Percentiles rank a stretch among this genome's conserved stretches.
phyloP scores from a whole-genome alignment of 257 asterid genomes.

The Ballota nigra region DNA sequence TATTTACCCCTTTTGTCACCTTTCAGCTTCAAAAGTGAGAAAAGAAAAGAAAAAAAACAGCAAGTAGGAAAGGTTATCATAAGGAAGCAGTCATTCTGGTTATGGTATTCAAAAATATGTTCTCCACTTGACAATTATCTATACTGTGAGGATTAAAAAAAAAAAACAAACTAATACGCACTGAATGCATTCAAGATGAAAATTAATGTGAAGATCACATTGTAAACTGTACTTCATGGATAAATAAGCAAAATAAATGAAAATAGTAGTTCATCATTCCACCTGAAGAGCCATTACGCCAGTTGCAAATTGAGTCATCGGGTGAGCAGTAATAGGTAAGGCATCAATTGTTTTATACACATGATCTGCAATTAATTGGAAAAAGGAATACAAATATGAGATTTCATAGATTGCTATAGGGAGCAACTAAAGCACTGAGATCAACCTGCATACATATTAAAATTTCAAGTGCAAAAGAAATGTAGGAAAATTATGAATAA shows the following conservation, averaged over 20 bases:
- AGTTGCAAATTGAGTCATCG: conserved; percentile 86
- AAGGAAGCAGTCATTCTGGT: conserved; percentile 4
- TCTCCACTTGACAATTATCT: background rate
- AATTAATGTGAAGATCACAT: conserved; percentile 5
- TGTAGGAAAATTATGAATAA: background rate
- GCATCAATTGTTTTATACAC: conserved; percentile 81
- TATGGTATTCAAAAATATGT: background rate
- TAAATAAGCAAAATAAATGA: conserved; percentile 2
- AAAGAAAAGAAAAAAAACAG: conserved; percentile 5
- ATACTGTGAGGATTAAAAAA: background rate
- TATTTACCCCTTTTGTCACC: background rate
- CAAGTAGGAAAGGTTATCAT: background rate
- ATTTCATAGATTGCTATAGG: conserved; percentile 21
- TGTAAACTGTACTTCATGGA: conserved; percentile 19
- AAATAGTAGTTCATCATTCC: conserved; percentile 15
- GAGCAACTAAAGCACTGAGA: background rate
- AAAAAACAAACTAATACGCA: background rate
- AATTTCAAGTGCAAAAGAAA: conserved; percentile 3
- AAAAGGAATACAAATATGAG: conserved; percentile 8
- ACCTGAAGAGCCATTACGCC: conserved; percentile 99
- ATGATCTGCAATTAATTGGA: conserved; percentile 60
- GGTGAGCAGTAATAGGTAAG: conserved; percentile 78
- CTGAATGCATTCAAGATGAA: background rate
- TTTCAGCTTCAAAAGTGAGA: conserved; percentile 14
- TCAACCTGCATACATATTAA: background rate